Evolutionary conservation across 1,284 basidiomycete species (phyloP).

Genomic region (Ustilago trichophora): DNA sequence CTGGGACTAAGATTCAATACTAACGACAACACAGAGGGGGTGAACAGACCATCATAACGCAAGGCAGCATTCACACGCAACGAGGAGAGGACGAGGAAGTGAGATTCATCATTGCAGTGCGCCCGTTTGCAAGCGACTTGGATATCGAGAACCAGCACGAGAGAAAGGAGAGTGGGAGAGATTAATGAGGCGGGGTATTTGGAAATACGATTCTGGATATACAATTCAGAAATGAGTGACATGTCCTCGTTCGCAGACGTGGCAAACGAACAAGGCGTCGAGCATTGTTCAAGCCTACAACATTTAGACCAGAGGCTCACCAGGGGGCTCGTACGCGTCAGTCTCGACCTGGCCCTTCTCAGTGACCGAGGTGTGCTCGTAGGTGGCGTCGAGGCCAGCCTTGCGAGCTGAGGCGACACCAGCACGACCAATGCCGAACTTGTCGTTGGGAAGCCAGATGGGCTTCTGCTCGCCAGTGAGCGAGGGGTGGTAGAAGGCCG

Average conservation of each 20-base stretch:
- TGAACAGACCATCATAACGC: too few species aligned
- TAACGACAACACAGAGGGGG: too few species aligned
- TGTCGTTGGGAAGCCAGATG: constrained; percentile 65
- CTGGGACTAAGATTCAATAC: too few species aligned
- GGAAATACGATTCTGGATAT: constrained; percentile 7
- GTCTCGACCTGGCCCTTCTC: constrained; percentile 62
- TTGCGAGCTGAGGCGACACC: constrained; percentile 54
- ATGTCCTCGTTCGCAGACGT: background rate
- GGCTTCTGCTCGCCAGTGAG: constrained; percentile 57
- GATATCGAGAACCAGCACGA: background rate
- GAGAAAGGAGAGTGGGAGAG: background rate
- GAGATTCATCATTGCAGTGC: background rate
- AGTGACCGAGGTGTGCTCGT: constrained; percentile 53
- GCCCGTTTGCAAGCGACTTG: background rate
- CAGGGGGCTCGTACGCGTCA: constrained; percentile 59
- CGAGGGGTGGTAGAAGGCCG: constrained; percentile 60
- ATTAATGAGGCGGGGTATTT: constrained; percentile 3
- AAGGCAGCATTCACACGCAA: too few species aligned
- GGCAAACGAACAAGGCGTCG: constrained; percentile 1
- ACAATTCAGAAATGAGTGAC: background rate
- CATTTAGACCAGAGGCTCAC: constrained; percentile 51
- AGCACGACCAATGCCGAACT: constrained; percentile 59
- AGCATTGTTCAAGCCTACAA: background rate
- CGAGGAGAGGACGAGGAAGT: too few species aligned
- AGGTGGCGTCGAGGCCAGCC: constrained; percentile 58